A percentile compares a stretch with the other conserved stretches of the same genome.
phyloP scores from a whole-genome alignment of 176 grass and related monocot species.

The Rhynchospora breviuscula region DNA sequence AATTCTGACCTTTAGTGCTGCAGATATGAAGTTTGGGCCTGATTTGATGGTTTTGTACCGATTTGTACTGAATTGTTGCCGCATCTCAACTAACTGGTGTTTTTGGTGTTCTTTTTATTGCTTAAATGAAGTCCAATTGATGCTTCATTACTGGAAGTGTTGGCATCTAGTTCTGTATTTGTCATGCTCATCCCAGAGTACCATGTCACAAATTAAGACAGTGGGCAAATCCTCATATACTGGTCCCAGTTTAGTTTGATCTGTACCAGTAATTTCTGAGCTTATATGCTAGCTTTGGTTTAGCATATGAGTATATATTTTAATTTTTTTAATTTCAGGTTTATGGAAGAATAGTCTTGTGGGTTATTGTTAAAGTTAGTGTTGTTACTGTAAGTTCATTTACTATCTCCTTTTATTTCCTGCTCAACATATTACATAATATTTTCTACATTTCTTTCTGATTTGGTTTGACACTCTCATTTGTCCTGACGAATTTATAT shows the following conservation, averaged over 20 bases:
- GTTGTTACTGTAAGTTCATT: constrained; percentile 11
- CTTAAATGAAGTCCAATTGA: background rate
- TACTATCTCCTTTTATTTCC: background rate
- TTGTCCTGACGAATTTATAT: background rate
- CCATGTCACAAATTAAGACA: background rate
- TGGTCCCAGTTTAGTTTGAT: background rate
- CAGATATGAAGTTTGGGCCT: background rate
- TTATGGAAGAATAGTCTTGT: background rate
- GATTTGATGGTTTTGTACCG: background rate
- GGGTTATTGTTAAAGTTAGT: constrained; percentile 1
- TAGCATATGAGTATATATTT: background rate
- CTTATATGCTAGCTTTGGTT: background rate
- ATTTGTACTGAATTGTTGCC: background rate
- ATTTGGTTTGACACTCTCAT: background rate
- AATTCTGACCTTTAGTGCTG: background rate
- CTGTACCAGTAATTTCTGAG: background rate
- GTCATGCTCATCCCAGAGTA: background rate
- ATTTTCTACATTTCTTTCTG: background rate
- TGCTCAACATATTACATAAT: background rate
- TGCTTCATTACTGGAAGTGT: background rate
- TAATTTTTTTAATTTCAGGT: constrained; percentile 3
- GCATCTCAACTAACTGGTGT: background rate
- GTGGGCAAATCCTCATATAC: background rate
- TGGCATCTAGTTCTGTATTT: background rate
- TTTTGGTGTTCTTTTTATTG: background rate